Conservation (phyloP, 768 basidiomycete genomes). For the Auricularia cornea region DNA sequence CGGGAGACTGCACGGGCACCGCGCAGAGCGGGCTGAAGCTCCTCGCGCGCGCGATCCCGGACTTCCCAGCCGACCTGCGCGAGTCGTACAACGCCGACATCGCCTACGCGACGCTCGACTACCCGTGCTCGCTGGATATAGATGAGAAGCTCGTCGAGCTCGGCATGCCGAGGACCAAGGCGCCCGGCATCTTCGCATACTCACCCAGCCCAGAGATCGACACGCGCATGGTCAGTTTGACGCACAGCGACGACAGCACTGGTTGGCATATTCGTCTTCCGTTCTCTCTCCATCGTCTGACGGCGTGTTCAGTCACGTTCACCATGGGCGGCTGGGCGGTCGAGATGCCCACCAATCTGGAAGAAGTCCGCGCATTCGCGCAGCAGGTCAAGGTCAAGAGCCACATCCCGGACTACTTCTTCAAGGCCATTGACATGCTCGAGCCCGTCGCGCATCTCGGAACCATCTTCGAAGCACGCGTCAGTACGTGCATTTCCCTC, state of each 20-base stretch:
- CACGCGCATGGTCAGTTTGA: constrained; percentile 6
- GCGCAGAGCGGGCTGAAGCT: constrained; percentile 19
- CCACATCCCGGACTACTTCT: constrained; percentile 15
- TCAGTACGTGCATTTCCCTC: not conserved
- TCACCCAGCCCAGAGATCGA: constrained; percentile 9
- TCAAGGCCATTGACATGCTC: constrained; percentile 19
- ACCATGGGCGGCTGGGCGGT: no score
- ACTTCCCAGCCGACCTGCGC: constrained; percentile 7
- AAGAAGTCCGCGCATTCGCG: constrained; percentile 10
- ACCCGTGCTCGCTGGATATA: constrained; percentile 11
- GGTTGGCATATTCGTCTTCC: constrained; percentile 10
- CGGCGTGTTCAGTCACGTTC: constrained; percentile 1
- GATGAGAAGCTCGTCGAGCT: constrained; percentile 4
- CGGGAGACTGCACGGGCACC: constrained; percentile 25
- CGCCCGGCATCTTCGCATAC: constrained; percentile 9
- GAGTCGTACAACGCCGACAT: constrained; percentile 19
- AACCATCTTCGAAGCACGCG: not conserved
- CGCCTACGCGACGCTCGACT: constrained; percentile 14
- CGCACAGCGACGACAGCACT: constrained; percentile 8
- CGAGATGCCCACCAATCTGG: constrained; percentile 21
- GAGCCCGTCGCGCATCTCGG: constrained; percentile 17
- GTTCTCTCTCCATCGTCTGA: not conserved
- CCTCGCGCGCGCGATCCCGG: constrained; percentile 12
- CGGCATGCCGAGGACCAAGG: constrained; percentile 8
- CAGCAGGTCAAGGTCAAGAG: constrained; percentile 1